A percentile compares a stretch with the other conserved stretches of the same genome.
Conservation (phyloP, 23 red algal genomes). For the Gracilariopsis chorda region DNA sequence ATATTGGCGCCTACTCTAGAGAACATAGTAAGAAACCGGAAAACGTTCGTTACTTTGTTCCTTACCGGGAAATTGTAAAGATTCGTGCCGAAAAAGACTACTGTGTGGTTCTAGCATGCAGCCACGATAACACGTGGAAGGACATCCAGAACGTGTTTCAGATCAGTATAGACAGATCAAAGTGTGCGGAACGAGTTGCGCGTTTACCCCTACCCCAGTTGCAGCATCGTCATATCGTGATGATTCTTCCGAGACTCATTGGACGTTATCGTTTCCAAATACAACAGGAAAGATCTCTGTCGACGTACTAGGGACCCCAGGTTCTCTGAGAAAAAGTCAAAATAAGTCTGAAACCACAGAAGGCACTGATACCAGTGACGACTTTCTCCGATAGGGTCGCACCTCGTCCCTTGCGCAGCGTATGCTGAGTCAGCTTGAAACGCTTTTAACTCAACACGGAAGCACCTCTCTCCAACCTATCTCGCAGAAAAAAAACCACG, state of each 20-base stretch:
- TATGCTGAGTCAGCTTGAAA: constrained; percentile 31
- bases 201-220: constrained; percentile 4
- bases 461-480: not conserved
- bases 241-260: constrained; percentile 4
- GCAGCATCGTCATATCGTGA: constrained; percentile 4
- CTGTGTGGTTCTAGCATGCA: constrained; percentile 23
- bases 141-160: constrained; percentile 4
- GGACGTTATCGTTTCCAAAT: constrained; percentile 45
- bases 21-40: constrained; percentile 22
- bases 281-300: not conserved
- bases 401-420: constrained; percentile 41
- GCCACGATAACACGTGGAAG: constrained; percentile 57
- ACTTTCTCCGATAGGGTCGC: not conserved
- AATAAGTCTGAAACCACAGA: not conserved
- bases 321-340: not conserved
- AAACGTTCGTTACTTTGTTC: constrained; percentile 37
- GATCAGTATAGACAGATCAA: constrained; percentile 35
- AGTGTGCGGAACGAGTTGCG: not conserved
- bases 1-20: not conserved
- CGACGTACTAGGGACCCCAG: not conserved
- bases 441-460: not conserved
- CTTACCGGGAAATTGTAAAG: constrained; percentile 19
- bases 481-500: not conserved
- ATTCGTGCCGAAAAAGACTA: constrained; percentile 50
- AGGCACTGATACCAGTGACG: not conserved